phyloP scores from a whole-genome alignment of 208 protist species.

The Trypanosoma mega region DNA sequence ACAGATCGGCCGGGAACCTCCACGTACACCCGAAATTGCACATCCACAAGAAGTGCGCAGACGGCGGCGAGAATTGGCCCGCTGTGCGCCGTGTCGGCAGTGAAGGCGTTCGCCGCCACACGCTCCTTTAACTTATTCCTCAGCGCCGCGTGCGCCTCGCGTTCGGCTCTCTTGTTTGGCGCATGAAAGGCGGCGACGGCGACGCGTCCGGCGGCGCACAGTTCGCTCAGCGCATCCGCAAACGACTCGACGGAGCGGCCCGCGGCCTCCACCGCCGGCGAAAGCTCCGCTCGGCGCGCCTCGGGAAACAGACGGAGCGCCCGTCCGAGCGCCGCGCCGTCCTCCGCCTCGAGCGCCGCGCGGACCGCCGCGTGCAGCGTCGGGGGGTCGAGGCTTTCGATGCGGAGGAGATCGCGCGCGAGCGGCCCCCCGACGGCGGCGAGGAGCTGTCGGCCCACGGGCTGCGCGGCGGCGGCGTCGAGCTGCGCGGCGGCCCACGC shows the following conservation, averaged over 20 bases:
- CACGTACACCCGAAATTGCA: constrained; percentile 49
- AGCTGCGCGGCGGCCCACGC: constrained; percentile 50
- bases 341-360: constrained; percentile 1
- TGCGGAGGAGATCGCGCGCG: constrained; percentile 42
- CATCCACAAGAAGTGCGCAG: constrained; percentile 52
- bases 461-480: constrained; percentile 33
- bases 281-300: constrained; percentile 34
- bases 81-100: constrained; percentile 32
- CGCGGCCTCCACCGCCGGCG: constrained; percentile 38
- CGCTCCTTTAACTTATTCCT: constrained; percentile 25
- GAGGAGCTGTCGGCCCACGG: constrained; percentile 44
- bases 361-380: constrained; percentile 37
- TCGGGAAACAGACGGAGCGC: constrained; percentile 42
- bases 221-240: constrained; percentile 39
- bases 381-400: constrained; percentile 59
- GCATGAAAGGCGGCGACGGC: constrained; percentile 64
- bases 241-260: constrained; percentile 41
- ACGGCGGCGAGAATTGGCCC: constrained; percentile 46
- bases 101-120: constrained; percentile 31
- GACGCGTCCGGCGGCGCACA: constrained; percentile 45
- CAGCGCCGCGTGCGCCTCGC: constrained; percentile 44
- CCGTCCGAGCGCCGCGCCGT: constrained; percentile 33
- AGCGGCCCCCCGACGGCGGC: constrained; percentile 36
- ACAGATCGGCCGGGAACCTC: constrained; percentile 64
- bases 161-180: constrained; percentile 70